Conservation (phyloP, 2,329 filamentous ascomycete species). For the Ceratocystis papillata region DNA sequence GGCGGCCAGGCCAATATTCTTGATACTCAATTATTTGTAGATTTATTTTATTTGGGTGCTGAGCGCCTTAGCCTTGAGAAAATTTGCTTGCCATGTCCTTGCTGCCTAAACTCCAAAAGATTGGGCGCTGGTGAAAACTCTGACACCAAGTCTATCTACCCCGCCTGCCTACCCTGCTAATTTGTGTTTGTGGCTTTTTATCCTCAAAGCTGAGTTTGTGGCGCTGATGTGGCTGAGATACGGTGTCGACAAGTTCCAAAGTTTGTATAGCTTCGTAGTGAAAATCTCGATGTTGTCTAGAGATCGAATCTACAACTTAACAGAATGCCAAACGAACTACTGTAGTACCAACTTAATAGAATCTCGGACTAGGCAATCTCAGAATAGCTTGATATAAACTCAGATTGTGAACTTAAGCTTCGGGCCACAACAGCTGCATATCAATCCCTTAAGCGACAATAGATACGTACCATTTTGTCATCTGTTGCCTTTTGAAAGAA, state of each 20-base stretch:
- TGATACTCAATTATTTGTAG: too few relatives aligned
- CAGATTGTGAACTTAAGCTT: background rate
- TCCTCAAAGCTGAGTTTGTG: background rate
- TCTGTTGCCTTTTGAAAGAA: background rate
- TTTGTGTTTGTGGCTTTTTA: too few relatives aligned
- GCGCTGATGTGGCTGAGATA: background rate
- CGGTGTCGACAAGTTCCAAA: background rate
- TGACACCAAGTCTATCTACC: background rate
- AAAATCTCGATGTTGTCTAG: background rate
- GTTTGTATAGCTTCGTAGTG: background rate
- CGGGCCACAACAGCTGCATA: background rate
- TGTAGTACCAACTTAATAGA: background rate
- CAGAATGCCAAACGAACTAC: background rate
- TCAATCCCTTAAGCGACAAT: background rate
- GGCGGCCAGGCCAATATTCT: too few relatives aligned
- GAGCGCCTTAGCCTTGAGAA: too few relatives aligned
- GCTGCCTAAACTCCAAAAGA: too few relatives aligned
- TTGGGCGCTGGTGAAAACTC: background rate
- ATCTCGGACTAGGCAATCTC: background rate
- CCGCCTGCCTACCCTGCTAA: too few relatives aligned
- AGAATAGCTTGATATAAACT: background rate
- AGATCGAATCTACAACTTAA: background rate
- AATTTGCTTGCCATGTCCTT: too few relatives aligned
- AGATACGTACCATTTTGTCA: background rate
- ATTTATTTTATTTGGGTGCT: too few relatives aligned